phyloP scores from a whole-genome alignment of 805 yeast genomes.

The Cyberlindnera mississippiensis region DNA sequence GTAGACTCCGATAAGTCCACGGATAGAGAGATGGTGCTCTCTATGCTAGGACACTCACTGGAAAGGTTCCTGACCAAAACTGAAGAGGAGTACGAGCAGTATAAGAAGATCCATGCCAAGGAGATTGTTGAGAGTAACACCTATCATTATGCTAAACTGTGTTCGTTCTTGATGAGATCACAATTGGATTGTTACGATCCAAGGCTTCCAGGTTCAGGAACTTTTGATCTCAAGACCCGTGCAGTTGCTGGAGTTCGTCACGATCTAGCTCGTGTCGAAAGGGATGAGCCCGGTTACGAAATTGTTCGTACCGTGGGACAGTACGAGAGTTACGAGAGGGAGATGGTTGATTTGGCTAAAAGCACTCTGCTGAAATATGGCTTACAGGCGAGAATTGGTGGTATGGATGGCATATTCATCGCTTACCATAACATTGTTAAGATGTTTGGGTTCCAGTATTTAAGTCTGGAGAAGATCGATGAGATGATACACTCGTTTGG shows the following conservation, averaged over 20 bases:
- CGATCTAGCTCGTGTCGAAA: constrained; percentile 56
- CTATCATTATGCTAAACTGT: constrained; percentile 74
- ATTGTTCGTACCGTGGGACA: constrained; percentile 57
- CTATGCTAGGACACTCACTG: constrained; percentile 72
- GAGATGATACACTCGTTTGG: constrained; percentile 49
- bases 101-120: constrained; percentile 14
- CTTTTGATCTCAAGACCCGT: constrained; percentile 88
- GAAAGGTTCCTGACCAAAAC: constrained; percentile 71
- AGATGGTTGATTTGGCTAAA: constrained; percentile 67
- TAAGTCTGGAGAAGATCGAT: constrained; percentile 74
- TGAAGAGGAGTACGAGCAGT: constrained; percentile 45
- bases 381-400: constrained; percentile 89
- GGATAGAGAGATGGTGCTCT: constrained; percentile 63
- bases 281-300: constrained; percentile 51
- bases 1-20: constrained; percentile 68
- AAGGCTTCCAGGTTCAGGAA: constrained; percentile 82
- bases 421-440: constrained; percentile 83
- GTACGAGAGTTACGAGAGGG: constrained; percentile 80
- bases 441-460: constrained; percentile 87
- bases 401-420: constrained; percentile 93
- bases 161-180: constrained; percentile 76
- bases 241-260: constrained; percentile 85
- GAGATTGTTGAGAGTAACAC: constrained; percentile 26
- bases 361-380: constrained; percentile 80
- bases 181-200: constrained; percentile 82